Conservation (phyloP, 805 yeast species). For the Pachysolen tannophilus region DNA sequence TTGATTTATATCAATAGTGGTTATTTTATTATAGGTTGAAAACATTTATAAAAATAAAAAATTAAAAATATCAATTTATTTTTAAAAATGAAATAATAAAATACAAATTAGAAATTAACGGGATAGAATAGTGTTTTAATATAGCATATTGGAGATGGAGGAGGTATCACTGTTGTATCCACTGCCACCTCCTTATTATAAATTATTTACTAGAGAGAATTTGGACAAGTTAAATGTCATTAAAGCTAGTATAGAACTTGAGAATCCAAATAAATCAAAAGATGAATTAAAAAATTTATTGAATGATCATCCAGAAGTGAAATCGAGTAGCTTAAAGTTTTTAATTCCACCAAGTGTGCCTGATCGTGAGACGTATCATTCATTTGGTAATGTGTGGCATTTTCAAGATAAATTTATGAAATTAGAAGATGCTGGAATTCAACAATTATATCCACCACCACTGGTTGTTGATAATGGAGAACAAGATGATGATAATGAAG, state of each 20-base stretch:
- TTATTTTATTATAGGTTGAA: too few relatives aligned
- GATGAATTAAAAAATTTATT: conserved; percentile 11
- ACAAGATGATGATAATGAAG: conserved; percentile 24
- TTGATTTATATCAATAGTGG: too few relatives aligned
- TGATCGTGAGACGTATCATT: conserved; percentile 57
- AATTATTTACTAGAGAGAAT: conserved; percentile 67
- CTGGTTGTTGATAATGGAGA: conserved; percentile 11
- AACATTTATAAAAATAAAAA: too few relatives aligned
- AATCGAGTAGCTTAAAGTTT: conserved; percentile 37
- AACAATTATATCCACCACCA: conserved; percentile 49
- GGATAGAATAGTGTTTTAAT: too few relatives aligned
- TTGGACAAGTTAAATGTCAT: conserved; percentile 30
- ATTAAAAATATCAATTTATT: too few relatives aligned
- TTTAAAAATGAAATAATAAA: too few relatives aligned
- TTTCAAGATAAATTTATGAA: conserved; percentile 70
- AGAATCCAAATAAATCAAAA: conserved; percentile 16
- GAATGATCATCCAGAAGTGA: conserved; percentile 10
- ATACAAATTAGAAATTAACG: too few relatives aligned
- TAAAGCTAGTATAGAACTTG: conserved; percentile 14
- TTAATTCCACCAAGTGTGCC: conserved; percentile 63
- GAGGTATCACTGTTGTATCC: conserved; percentile 73
- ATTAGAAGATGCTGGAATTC: conserved; percentile 67
- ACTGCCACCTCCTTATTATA: conserved; percentile 83
- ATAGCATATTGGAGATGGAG: conserved; percentile 8
- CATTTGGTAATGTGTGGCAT: conserved; percentile 90